Conservation (phyloP, 2,329 filamentous ascomycete species). For the Juglanconis sp. region DNA sequence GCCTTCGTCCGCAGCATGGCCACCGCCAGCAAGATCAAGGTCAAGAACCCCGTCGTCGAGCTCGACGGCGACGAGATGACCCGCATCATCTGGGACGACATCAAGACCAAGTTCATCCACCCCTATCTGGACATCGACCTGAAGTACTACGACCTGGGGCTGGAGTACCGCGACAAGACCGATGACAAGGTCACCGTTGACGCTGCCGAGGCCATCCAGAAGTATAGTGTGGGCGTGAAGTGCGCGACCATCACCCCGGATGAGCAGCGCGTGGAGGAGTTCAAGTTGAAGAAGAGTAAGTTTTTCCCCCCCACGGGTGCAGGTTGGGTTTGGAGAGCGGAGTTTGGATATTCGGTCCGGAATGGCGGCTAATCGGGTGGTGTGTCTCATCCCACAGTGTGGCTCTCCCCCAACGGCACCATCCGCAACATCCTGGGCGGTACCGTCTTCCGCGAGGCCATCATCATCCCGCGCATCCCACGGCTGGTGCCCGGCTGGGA, state of each 20-base stretch:
- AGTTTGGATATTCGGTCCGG: no score
- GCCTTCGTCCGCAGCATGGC: constrained; percentile 48
- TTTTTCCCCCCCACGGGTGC: constrained; percentile 10
- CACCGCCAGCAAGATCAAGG: constrained; percentile 83
- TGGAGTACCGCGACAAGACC: constrained; percentile 93
- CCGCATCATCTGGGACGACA: constrained; percentile 96
- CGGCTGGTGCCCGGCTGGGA: constrained; percentile 96
- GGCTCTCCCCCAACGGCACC: constrained; percentile 95
- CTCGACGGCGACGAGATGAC: constrained; percentile 97
- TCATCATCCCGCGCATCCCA: constrained; percentile 90
- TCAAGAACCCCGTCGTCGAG: constrained; percentile 98
- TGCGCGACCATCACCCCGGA: constrained; percentile 99
- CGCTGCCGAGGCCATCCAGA: constrained; percentile 95
- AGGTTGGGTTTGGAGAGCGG: background rate
- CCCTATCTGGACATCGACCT: constrained; percentile 96
- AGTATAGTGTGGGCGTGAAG: constrained; percentile 98
- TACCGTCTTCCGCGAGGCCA: constrained; percentile 98
- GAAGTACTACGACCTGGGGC: constrained; percentile 95
- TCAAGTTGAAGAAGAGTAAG: constrained; percentile 96
- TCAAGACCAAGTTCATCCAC: constrained; percentile 98
- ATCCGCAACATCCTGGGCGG: constrained; percentile 76
- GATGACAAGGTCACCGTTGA: constrained; percentile 94
- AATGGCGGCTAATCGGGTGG: background rate
- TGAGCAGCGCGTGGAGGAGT: constrained; percentile 93
- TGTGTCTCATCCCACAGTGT: constrained; percentile 59